Base-by-base conservation (phyloP, 1,139 yeast genomes). In the Taphrina confusa region DNA sequence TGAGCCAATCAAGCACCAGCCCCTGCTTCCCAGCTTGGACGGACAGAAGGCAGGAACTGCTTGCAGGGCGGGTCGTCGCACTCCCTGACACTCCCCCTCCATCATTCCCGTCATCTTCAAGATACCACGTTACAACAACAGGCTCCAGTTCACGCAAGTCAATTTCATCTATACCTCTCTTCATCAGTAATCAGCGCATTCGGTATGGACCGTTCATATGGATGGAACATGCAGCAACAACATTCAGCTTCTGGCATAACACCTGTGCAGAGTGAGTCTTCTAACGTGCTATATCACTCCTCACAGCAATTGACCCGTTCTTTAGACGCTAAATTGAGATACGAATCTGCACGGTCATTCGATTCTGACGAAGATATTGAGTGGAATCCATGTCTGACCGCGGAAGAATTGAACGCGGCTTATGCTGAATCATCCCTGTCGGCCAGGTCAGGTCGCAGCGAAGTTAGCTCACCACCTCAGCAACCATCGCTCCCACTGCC, bases 331-430 rank as follows among this genome's bases (percentile, higher is more conserved):
- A 49, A 47, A 28, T 28, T 39, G 18, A 39, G 60, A 30, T 56
- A 56, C 33, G 83, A 83, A 66, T 78, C 84, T 46, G 82, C 83
- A 67, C 80, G 86, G 65, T 84, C 87, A 34, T 84, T 85, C 71
- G 89, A 84, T 66, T 70, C 78, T 47, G 89, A 83, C 69, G 87
- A 85, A 65, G 91, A 85, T 70, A 70, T 80, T 64, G 90, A 84
- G 72, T 85, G 85, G 71, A 83, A 87, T 67, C 89, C 89, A 16
- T 67, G 73, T 63, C 36, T 65, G 55, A 70, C 67, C 22, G 66
- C 70, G n/a, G 73, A 72, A 31, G 72, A 71, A 49, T 68, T 40
- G 37, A 56, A 44, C 25, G 58, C 58, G 31, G 49, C 51, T 28
- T 44, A 42, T 14, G 58, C 58, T 5, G 58, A 44, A 23, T 54